Evolutionary conservation across 139 green algal species (phyloP), one percentile per base, ranked within the genome.

Genomic region (Chlorella sp.): DNA sequence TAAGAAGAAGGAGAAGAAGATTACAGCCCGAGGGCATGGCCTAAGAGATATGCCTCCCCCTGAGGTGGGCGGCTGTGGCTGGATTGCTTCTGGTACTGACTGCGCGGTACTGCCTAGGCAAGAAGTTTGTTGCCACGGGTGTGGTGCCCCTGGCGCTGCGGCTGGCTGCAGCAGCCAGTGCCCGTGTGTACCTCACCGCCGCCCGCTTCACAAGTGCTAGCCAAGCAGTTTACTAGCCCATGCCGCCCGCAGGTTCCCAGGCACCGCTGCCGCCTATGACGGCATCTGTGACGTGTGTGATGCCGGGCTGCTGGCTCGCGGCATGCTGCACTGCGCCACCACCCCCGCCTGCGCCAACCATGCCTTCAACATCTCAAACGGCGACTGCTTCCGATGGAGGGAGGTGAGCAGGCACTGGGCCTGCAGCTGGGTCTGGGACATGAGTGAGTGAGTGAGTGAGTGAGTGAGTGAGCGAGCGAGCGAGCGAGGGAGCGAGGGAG

Each of bases 291-390:
- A 88, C 39, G 82, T 95, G 39, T 73, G 88, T 3, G 93, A 95
- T 28, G 87, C 82, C 1, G 92, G 94, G 40, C 84, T 95, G 5
- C 83, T 91, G 36, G 75, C 88, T 1, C 87, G 86, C 36, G 91
- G 85, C 69, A 93, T 92, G 85, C 42, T 85, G 3, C 93, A 91
- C 68, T 87, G 89, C 3, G 83, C 90, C 60, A 90, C 85, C 4
- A 89, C 81, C 0, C 36, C 91, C 0, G 89, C 93, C 28, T 92
- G 87, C 80, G 89, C 91, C 19, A 82, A 92, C 30, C 75, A 69
- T 7, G 93, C 79, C 87, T 88, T 88, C 87, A 90, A 95, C 91
- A 48, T 95, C 57, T 89, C 90, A 80, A 95, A 95, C 37, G 93
- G 93, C 12, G 78, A 60, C 24, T 28, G 22, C 39, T 86, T 53